phyloP scores from a whole-genome alignment of 306 rosid genomes.

The Quercus dentata region DNA sequence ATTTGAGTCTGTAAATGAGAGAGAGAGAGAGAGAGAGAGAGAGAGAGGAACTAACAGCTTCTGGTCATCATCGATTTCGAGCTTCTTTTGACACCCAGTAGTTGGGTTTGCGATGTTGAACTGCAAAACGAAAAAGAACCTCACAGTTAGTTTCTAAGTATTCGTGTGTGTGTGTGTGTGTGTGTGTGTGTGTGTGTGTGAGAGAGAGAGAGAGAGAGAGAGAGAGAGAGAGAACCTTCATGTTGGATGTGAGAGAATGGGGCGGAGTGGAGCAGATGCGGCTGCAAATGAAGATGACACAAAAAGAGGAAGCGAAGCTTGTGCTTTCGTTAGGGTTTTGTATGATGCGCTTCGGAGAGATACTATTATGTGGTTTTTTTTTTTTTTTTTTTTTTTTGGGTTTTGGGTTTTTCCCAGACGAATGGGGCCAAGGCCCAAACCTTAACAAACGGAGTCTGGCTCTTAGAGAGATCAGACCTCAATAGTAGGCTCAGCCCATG shows the following conservation, averaged over 20 bases:
- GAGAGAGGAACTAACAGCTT: slow-evolving; percentile 43
- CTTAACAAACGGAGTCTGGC: background rate
- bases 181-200: background rate
- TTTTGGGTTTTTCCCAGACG: background rate
- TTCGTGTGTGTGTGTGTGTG: background rate
- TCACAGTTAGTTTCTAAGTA: background rate
- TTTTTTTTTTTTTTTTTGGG: background rate
- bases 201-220: background rate
- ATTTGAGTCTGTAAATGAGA: background rate
- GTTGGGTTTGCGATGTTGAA: slow-evolving; percentile 64
- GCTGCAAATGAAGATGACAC: background rate
- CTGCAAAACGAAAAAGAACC: slow-evolving; percentile 19
- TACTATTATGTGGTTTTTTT: background rate
- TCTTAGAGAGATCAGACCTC: too few species aligned
- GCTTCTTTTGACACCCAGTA: slow-evolving; percentile 67
- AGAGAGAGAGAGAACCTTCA: background rate
- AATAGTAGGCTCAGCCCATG: too few species aligned
- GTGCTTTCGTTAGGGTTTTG: background rate
- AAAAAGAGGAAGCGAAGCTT: too few species aligned
- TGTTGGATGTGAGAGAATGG: background rate
- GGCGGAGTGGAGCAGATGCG: background rate
- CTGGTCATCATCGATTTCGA: slow-evolving; percentile 64
- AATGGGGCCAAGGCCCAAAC: background rate
- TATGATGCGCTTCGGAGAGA: background rate
- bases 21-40: background rate